These are phyloP conservation scores for Eruca vesicaria DNA, from an alignment of 441 rosid genomes.

Conservation along the genomic window DNA sequence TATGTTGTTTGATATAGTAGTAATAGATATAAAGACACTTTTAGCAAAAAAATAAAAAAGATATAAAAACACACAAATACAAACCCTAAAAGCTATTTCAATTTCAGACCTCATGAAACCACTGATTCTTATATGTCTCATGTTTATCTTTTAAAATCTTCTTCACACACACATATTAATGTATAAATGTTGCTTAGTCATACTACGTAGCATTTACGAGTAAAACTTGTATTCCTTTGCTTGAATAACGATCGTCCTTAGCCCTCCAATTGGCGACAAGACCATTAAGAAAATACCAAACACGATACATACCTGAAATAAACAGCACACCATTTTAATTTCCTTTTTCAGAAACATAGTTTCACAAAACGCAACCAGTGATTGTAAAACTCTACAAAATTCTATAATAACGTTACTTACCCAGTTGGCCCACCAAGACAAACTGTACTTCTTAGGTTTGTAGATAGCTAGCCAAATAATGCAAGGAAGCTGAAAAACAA, in stretches of 20 bases:
- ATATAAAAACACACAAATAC: not conserved
- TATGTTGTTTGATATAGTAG: not conserved
- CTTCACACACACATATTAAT: constrained; percentile 3
- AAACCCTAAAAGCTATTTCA: constrained; percentile 14
- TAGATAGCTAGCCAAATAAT: constrained; percentile 52
- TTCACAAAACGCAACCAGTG: not conserved
- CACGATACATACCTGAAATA: constrained; percentile 65
- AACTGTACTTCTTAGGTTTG: constrained; percentile 53
- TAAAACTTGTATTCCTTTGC: constrained; percentile 72
- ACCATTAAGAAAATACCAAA: constrained; percentile 65
- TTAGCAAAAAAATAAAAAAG: too few species aligned
- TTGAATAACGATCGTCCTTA: constrained; percentile 63
- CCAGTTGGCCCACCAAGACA: constrained; percentile 54
- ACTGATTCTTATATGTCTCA: constrained; percentile 9
- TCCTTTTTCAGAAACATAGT: not conserved
- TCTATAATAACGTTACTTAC: constrained; percentile 26
- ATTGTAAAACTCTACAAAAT: not conserved
- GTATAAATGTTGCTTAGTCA: not conserved
- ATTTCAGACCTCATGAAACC: constrained; percentile 4
- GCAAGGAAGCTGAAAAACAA: constrained; percentile 50
- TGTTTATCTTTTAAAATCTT: constrained; percentile 10
- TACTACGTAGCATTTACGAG: constrained; percentile 39
- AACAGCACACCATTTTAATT: not conserved
- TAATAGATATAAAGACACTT: not conserved
- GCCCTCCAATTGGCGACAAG: constrained; percentile 79